Base-by-base conservation (phyloP, 1,139 yeast genomes). In the Suhomyces guaymorum region DNA sequence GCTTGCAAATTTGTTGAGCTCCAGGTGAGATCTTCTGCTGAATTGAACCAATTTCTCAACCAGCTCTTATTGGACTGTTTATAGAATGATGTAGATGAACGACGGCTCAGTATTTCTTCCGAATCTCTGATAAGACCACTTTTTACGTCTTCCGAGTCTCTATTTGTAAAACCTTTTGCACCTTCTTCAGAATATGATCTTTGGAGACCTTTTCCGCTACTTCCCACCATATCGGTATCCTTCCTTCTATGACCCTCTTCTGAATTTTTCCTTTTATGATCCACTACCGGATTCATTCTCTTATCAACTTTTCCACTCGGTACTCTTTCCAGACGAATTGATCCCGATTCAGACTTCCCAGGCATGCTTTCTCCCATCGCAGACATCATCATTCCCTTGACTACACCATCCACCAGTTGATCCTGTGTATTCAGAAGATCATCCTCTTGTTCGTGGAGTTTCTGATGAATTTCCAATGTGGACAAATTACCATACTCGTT, bases 401-500 rank as follows among this genome's bases (percentile, higher is more conserved):
- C 23, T 4, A 35, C 38, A 7, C 26, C 28, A 17, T 39, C 30
- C 6, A 41, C 39, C n/a, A n/a, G n/a, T n/a, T n/a, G n/a, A n/a
- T n/a, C n/a, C n/a, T n/a, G n/a, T n/a, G n/a, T n/a, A n/a, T n/a
- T n/a, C n/a, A n/a, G n/a, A n/a, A n/a, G n/a, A n/a, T n/a, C n/a
- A 10, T 34, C 34, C 22, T 24, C 29, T 24, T 29, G 31, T 10
- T 49, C 46, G 22, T 53, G 52, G 24, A 73, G 45, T 26, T 63
- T 53, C 20, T 58, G 52, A 37, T 75, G 80, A 2, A 75, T 59
- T 32, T 73, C 78, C 12, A 65, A 50, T 8, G 65, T 54, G 1
- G 76, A 57, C 18, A 74, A 56, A 16, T 59, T 58, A 5, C 78
- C 79, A 38, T 66, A 66, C 38, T 70, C 73, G 24, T 59, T 61